Base-by-base conservation (phyloP, 2,329 filamentous ascomycete genomes). In the Dothideomycetidae sp. region DNA sequence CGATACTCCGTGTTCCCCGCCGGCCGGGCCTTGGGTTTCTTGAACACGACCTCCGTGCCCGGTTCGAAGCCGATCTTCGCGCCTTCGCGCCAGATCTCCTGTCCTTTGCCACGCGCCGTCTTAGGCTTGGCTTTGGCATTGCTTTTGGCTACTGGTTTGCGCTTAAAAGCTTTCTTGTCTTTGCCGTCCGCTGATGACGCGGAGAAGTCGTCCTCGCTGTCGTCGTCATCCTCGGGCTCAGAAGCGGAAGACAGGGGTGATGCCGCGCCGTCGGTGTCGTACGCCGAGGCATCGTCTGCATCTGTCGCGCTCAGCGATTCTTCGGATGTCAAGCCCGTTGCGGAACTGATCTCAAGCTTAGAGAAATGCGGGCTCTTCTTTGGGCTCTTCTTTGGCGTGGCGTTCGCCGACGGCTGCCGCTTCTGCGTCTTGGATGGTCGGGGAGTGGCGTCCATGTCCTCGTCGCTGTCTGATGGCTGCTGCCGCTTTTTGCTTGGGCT, bases 11-110 rank as follows among this genome's bases (percentile, higher is more conserved):
- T 67, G n/a, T 66, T 59, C 11, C 74, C 74, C 15, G 71, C 63
- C 21, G 68, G 66, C 47, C 73, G 62, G n/a, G 73, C 66, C 53
- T 75, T 73, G 3, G 72, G 73, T 45, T 74, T 73, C 50, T 71
- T 67, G 52, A 77, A 73, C 46, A 76, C 64, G 19, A 78, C 57
- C 46, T 71, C 65, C 42, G 68, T 73, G 7, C 73, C 73, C 26
- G 71, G 72, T 3, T 64, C 70, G 17, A 75, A 54, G 4, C 66
- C 67, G 11, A 62, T 62, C 42, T 63, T 70, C 23, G 70, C 68
- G 7, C 70, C 71, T 42, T 65, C 58, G 50, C 65, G 64, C 71
- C 70, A 75, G 21, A 73, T 52, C 36, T 72, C 66, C 44, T 64
- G 15, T 17, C 16, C 29, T 29, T 38, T 38, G 10, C 36, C 36